Evolutionary conservation across 495 filamentous ascomycete species (phyloP), one percentile per base, ranked within the genome.

Genomic region (Penicillium malachiteum): DNA sequence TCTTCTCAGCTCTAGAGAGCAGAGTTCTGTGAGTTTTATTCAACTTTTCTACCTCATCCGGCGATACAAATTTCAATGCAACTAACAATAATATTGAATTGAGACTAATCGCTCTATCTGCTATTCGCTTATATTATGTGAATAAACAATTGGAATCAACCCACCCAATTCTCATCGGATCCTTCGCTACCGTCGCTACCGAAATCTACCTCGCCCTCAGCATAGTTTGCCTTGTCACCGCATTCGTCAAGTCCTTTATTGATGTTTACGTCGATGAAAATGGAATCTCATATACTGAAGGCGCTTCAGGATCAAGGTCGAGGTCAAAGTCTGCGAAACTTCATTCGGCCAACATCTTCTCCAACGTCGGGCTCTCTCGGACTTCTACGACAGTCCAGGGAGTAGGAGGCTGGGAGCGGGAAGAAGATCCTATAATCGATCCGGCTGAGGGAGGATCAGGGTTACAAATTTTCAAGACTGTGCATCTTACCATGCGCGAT

Each of bases 221-320:
- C 44, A 53, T 69, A 0, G 31, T 63, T 35, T 53, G 64, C 13
- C 59, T 68, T n/a, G 52, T 63, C 5, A 56, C 59, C 16, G 64
- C 69, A 5, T 67, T 68, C 2, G 43, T 79, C 7, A 75, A 72
- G 42, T 67, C 71, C 1, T 77, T 78, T 52, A 64, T 78, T 35
- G 67, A 70, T 2, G 72, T 74, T n/a, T 70, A 66, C 39, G 65
- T 66, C 33, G 59, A 68, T 14, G 58, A 69, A 5, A 46, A 65
- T 11, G 74, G 73, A 3, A 40, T 71, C 1, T 61, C 68, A 7
- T 71, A 71, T 21, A 71, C 59, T 0, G 58, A 63, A 14, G 46
- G 57, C 6, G 41, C 52, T 8, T 55, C 57, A 11, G 39, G n/a
- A 43, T 43, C 45, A 6, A 34, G 34, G 6, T 58, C 52, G 6